Evolutionary conservation across 1,284 basidiomycete species (phyloP), one percentile per base, ranked within the genome.

Genomic region (Heterobasidion irregulare): DNA sequence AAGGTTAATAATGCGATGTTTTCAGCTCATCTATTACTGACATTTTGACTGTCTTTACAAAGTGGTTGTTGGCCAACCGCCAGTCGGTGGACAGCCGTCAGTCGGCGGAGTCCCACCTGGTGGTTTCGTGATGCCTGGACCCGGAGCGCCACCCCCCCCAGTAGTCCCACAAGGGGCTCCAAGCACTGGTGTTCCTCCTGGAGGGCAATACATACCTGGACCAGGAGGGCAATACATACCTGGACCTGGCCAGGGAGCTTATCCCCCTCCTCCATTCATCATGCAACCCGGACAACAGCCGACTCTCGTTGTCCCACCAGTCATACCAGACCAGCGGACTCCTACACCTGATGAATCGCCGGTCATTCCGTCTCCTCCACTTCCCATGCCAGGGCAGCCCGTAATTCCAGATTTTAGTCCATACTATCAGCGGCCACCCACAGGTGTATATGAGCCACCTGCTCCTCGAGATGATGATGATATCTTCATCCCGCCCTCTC

Each of bases 351-450:
- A 36, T 2, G 51, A 44, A 19, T 50, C 55, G 32, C 53, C 55
- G 0, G 59, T 60, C 8, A 55, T 55, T 13, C 59, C 59, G 18
- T 57, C 53, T 10, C 58, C 58, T 33, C 44, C 53, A 15, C 18
- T 36, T 8, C 26, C 4, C 9, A 32, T 49, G 16, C 53, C 58
- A 33, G 13, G 2, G 35, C 35, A 38, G 10, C 55, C 53, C 43
- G 35, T 59, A 8, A 19, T 57, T 32, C 59, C 58, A 34, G 47
- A 48, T 8, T n/a, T 53, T 13, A 51, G 47, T 26, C 35, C 10
- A 13, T 26, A 38, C 16, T 38, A 38, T 46, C 46, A 33, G 18
- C 41, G 38, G 33, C 54, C 50, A 8, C n/a, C 18, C 32, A 16
- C 46, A n/a, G 46, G 34, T 19, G 9, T 48, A 32, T 35, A 52